Base-by-base conservation (phyloP, 2,329 filamentous ascomycete genomes). In the Aureobasidium sp. region DNA sequence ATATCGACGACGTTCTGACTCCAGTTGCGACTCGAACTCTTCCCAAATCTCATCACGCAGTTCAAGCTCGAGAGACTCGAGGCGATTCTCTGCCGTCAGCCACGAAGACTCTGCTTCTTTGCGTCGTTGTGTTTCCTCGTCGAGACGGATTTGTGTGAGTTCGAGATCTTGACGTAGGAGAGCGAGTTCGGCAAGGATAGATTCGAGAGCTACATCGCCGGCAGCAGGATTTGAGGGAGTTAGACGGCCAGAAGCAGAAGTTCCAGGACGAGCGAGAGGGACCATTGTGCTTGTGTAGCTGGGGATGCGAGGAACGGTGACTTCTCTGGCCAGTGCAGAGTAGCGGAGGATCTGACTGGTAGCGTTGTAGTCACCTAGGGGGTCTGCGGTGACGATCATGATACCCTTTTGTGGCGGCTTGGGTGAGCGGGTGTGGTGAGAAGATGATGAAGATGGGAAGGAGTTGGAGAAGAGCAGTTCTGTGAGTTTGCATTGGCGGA, bases 351-450 rank as follows among this genome's bases (percentile, higher is more conserved):
- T 97, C 71, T 97, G 94, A 5, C 90, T 95, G 0, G 94, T 99
- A 14, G 94, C 91, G 71, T 97, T 97, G 78, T 92, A 97, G 74
- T 99, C 94, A 40, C 94, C 93, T 14, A 89, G 76, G 0, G 94
- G 90, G 70, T 99, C 93, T 3, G 93, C 94, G 0, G 93, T 96
- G 17, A 97, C 93, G 62, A 99, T 89, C 92, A 99, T 97, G 68
- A 96, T 85, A 1, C 88, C 92, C 69, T 89, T 92, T 72, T 97
- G 94, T 0, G 91, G 89, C 65, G 85, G 84, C 17, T 86, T 84
- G 15, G 81, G 78, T 73, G 70, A 68, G 22, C 70, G 67, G 29
- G 71, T 67, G 60, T 77, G 17, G 74, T 77, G 71, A 62, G 81
- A 77, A 40, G 79, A 74, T n/a, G 66, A 68, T 58, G 80, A 70